Evolutionary conservation across 1,284 basidiomycete species (phyloP), one percentile per base, ranked within the genome.

Genomic region (Meripilus lineatus): DNA sequence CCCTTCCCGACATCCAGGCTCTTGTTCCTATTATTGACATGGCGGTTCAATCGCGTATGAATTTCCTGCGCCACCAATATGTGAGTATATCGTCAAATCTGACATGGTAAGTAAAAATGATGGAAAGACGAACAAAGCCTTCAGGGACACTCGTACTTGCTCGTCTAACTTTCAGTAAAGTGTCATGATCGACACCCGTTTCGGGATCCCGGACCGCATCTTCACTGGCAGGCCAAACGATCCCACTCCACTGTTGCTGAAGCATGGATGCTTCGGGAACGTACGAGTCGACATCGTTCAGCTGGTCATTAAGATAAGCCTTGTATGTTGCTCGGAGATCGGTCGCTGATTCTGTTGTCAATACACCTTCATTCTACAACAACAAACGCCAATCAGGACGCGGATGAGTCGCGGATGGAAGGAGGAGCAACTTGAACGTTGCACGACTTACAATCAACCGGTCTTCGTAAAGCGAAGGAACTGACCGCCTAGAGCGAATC

Each of bases 381-480:
- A 42, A 17, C 38, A 21, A 38, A n/a, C 13, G 7, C 13, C 8
- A 30, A 30, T 10, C 28, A n/a, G n/a, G 28, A 8, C 8, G 10
- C 8, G 28, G 8, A 10, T 8, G n/a, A 30, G 28, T 30, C 28
- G n/a, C n/a, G 28, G 10, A 30, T 8, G 28, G 28, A 30, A n/a
- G 25, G 23, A 23, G 18, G 11, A 25, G 32, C 21, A 26, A 32
- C 33, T 35, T 41, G 41, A 34, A 32, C 28, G 35, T 15, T 17
- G 36, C n/a, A n/a, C n/a, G 39, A 67, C 78, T 40, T 49, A 92
- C 85, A 42, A 86, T 70, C 3, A 94, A 71, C 44, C 79, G 80
- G 42, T 84, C 75, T 58, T 93, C 91, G 57, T 93, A 95, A 15
- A 90, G 64, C 42, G 80, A 73, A 5, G 91, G 89, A 5, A 93